A percentile compares a stretch with the other conserved stretches of the same genome.
These are phyloP conservation scores for Globisporangium nagaii DNA, from an alignment of 352 stramenopile species.

Conservation along the genomic window DNA sequence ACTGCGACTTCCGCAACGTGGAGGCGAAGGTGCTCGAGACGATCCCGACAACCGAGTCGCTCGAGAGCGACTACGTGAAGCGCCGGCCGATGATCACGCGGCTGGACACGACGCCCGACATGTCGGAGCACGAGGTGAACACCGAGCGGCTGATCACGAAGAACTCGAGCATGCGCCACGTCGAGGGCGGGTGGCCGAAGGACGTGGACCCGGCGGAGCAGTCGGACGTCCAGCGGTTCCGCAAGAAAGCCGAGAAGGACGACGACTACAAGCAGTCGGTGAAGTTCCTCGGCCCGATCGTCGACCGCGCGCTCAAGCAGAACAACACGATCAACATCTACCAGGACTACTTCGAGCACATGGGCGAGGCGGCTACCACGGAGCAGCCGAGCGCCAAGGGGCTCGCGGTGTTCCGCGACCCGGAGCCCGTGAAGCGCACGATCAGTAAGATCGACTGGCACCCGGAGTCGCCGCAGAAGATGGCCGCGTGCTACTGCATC, in stretches of 20 bases:
- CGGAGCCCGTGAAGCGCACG: constrained; percentile 89
- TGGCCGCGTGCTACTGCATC: constrained; percentile 96
- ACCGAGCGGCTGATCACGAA: constrained; percentile 92
- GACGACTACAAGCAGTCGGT: constrained; percentile 95
- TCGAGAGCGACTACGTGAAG: constrained; percentile 88
- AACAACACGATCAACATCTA: constrained; percentile 99
- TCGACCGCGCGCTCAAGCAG: constrained; percentile 93
- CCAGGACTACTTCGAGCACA: constrained; percentile 93
- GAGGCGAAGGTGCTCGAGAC: constrained; percentile 88
- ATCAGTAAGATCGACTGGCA: constrained; percentile 97
- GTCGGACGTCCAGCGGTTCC: constrained; percentile 93
- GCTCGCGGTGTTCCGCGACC: constrained; percentile 96
- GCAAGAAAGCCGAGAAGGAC: constrained; percentile 97
- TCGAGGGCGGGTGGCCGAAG: constrained; percentile 96
- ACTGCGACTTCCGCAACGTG: constrained; percentile 90
- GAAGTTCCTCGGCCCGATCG: constrained; percentile 89
- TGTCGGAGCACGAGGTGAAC: constrained; percentile 92
- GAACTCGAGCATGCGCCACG: constrained; percentile 92
- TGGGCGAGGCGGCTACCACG: constrained; percentile 88
- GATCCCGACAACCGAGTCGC: constrained; percentile 79
- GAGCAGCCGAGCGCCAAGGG: constrained; percentile 96
- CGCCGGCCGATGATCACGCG: constrained; percentile 82
- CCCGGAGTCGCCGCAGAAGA: constrained; percentile 92
- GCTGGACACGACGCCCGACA: constrained; percentile 89
- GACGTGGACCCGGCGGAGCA: constrained; percentile 96